These are phyloP conservation scores for Berberis thunbergii DNA, from an alignment of 164 flowering plant species.

Conservation along the genomic window DNA sequence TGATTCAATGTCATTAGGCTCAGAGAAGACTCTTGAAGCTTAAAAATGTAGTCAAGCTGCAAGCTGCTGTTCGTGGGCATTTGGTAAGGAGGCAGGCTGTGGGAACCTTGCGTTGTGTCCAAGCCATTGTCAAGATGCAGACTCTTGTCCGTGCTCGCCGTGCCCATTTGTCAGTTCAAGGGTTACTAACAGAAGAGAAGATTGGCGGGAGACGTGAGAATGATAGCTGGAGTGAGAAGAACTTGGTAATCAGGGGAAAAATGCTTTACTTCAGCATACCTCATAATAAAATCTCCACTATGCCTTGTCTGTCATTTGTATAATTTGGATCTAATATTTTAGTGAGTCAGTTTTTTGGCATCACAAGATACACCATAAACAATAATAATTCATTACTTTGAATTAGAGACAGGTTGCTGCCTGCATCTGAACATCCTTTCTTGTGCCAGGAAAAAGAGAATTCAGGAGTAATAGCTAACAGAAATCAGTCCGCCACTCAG, in stretches of 20 bases:
- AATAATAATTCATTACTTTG: too few relatives aligned
- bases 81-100: slow-evolving; percentile 81
- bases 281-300: too few relatives aligned
- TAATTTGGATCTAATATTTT: too few relatives aligned
- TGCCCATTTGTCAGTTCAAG: slow-evolving; percentile 26
- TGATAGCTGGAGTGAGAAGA: slow-evolving; percentile 9
- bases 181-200: slow-evolving; percentile 20
- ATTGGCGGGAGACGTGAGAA: slow-evolving; percentile 12
- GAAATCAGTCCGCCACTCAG: slow-evolving; percentile 30
- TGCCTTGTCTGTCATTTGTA: too few relatives aligned
- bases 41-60: slow-evolving; percentile 64
- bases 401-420: not conserved
- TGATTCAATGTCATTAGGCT: slow-evolving; percentile 38
- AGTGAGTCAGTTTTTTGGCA: too few relatives aligned
- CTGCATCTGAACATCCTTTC: not conserved
- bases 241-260: slow-evolving; percentile 26
- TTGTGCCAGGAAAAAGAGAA: slow-evolving; percentile 34
- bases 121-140: slow-evolving; percentile 87
- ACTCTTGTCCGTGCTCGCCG: slow-evolving; percentile 77
- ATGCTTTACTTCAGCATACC: not conserved
- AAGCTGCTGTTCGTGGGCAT: slow-evolving; percentile 92
- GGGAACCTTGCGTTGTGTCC: slow-evolving; percentile 78
- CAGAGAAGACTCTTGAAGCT: slow-evolving; percentile 40
- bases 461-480: slow-evolving; percentile 21
- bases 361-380: too few relatives aligned